phyloP scores from a whole-genome alignment of 495 filamentous ascomycete species.

The Trichoderma gamsii region DNA sequence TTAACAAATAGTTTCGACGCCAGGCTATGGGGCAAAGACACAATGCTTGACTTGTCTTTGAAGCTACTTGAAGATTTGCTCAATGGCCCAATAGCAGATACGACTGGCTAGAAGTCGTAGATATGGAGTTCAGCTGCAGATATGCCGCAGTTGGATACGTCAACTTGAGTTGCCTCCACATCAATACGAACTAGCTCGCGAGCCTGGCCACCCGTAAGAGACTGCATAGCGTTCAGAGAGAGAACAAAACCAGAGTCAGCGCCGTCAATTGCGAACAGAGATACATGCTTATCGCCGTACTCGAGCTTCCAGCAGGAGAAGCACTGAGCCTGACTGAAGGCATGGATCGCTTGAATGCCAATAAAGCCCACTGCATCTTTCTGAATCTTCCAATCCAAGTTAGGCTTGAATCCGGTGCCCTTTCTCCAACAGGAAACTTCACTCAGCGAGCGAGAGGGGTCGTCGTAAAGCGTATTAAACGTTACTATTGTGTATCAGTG shows the following conservation, averaged over 20 bases:
- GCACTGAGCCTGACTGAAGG: neutral
- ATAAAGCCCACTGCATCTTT: neutral
- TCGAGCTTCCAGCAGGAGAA: neutral
- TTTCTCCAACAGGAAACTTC: constrained; percentile 4
- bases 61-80: too few relatives aligned
- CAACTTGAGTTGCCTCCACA: neutral
- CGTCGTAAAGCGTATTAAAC: neutral
- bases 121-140: neutral
- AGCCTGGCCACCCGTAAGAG: neutral
- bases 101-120: neutral
- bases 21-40: too few relatives aligned
- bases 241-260: neutral
- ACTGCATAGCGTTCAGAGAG: neutral
- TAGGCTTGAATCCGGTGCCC: neutral
- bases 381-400: constrained; percentile 1
- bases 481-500: neutral
- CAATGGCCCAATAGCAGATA: neutral
- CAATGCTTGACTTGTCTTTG: too few relatives aligned
- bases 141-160: neutral
- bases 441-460: neutral
- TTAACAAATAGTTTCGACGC: too few relatives aligned
- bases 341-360: neutral
- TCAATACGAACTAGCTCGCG: neutral
- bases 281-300: neutral
- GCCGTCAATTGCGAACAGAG: neutral